Base-by-base conservation (phyloP, 2,329 filamentous ascomycete species). In the Cercospora janseana region DNA sequence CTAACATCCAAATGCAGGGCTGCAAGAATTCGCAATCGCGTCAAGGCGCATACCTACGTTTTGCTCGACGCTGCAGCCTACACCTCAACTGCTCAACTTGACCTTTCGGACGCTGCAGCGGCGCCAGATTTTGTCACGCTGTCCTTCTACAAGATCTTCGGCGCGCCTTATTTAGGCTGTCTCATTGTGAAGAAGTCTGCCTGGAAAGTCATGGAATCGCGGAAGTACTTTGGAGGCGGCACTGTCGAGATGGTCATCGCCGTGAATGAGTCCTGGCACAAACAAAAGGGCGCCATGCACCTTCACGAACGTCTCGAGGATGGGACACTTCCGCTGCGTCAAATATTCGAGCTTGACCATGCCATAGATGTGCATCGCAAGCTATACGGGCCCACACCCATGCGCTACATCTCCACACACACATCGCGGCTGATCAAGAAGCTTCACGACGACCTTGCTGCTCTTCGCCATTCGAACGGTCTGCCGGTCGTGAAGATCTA, bases 141-240 rank as follows among this genome's bases (percentile, higher is more conserved):
- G 31, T 95, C 90, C 66, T 83, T 96, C 57, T 95, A 95, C 74
- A 97, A 96, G 67, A 91, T 95, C 12, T 96, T 96, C 67, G 92
- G 92, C 1, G 95, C 95, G 57, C 92, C 92, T 0, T 88, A 95
- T 63, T 74, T 96, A 2, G 92, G 91, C 1, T 89, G 83, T 2
- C 71, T 97, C 51, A 81, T 96, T 23, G 82, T 96, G 12, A 82
- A 86, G 29, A 88, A 87, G 59, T 76, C 80, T 23, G 80, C 87
- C 10, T 80, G 79, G 9, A 66, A 76, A 24, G 84, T 95, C 46
- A 54, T 65, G 29, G 73, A 79, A 34, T 74, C 75, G 35, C 81
- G 88, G 53, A 82, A 75, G 55, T 97, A 93, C 63, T 97, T 97
- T 70, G 91, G 90, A 3, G 92, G 91, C 4, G 92, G 92, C 4